Conservation (phyloP, 2,329 filamentous ascomycete genomes). For the Aspergillus sp. region DNA sequence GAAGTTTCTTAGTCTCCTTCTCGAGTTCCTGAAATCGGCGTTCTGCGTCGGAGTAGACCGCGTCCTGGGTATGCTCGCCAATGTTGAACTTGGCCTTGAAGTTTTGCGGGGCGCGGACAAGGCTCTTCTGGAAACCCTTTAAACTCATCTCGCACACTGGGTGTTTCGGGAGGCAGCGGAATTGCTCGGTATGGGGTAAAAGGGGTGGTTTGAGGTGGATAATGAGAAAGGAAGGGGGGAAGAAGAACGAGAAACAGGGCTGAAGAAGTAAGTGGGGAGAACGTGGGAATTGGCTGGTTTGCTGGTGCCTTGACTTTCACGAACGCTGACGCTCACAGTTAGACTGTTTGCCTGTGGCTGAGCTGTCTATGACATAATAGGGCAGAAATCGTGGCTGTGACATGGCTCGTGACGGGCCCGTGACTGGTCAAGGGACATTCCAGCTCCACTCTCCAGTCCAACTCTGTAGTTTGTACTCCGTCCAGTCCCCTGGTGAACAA, state of each 20-base stretch:
- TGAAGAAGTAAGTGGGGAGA: not conserved
- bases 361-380: not conserved
- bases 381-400: not conserved
- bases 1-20: slow-evolving; percentile 91
- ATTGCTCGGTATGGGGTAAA: slow-evolving; percentile 1
- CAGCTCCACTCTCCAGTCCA: not conserved
- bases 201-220: not conserved
- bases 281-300: not conserved
- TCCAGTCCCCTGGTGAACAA: not conserved
- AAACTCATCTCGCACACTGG: slow-evolving; percentile 72
- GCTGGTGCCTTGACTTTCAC: not conserved
- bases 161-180: slow-evolving; percentile 4
- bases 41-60: slow-evolving; percentile 92
- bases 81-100: slow-evolving; percentile 93
- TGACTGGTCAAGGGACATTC: not conserved
- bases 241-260: not conserved
- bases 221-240: not conserved
- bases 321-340: not conserved
- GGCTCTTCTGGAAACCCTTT: slow-evolving; percentile 90
- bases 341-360: not conserved
- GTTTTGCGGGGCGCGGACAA: slow-evolving; percentile 85
- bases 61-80: slow-evolving; percentile 91
- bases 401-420: not conserved
- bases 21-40: slow-evolving; percentile 92
- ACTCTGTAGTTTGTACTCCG: not conserved